Evolutionary conservation across 208 protist species (phyloP).

Genomic region (Leishmania tropica): DNA sequence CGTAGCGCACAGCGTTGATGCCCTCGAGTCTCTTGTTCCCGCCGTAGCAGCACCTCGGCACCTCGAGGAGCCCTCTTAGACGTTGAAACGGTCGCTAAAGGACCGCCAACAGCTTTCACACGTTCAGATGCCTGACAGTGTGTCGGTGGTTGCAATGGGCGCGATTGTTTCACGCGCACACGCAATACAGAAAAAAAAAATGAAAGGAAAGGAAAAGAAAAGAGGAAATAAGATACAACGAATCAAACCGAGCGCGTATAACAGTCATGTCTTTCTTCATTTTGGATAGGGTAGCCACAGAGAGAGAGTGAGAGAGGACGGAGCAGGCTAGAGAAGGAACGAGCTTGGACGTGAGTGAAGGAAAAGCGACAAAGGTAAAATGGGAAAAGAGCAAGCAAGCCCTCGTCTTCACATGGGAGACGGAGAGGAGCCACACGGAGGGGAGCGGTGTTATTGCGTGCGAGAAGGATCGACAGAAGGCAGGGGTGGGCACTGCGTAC

Average conservation of each 20-base stretch:
- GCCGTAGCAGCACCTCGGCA: background rate
- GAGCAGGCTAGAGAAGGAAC: background rate
- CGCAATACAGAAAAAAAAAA: background rate
- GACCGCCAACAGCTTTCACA: background rate
- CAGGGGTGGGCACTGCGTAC: background rate
- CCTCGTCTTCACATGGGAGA: background rate
- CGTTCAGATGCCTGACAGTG: background rate
- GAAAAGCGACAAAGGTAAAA: background rate
- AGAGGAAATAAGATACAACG: constrained; percentile 1
- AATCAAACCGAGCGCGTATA: background rate
- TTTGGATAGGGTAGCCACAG: background rate
- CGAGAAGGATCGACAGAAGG: constrained; percentile 14
- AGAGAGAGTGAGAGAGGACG: background rate
- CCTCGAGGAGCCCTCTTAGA: background rate
- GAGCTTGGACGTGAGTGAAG: background rate
- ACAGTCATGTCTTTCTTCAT: background rate
- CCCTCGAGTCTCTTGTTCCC: background rate
- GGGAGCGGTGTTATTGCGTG: background rate
- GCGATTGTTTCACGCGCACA: background rate
- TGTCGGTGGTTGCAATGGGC: background rate
- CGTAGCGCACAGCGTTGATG: background rate
- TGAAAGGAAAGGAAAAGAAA: background rate
- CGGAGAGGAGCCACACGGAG: background rate
- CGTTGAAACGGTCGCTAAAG: background rate
- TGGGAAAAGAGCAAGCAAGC: constrained; percentile 1